These are phyloP conservation scores for Groenewaldozyma sp. DNA, from an alignment of 1,139 yeast species.

Conservation along the genomic window DNA sequence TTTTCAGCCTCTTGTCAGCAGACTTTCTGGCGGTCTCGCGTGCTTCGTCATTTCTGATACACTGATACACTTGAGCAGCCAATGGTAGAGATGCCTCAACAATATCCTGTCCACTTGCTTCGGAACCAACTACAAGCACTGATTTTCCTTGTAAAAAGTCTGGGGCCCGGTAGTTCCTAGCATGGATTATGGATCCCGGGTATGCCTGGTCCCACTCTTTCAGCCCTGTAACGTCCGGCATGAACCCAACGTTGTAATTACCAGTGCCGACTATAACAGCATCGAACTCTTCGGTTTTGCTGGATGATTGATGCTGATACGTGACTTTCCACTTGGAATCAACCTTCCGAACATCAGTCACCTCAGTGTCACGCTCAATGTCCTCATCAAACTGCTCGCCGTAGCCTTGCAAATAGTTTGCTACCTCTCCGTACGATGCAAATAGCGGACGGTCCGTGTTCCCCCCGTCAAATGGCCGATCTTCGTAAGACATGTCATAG, in stretches of 20 bases:
- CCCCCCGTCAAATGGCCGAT: slow-evolving; percentile 13
- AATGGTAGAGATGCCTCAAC: slow-evolving; percentile 33
- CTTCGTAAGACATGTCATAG: slow-evolving; percentile 43
- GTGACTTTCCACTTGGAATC: slow-evolving; percentile 36
- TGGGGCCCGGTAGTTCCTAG: slow-evolving; percentile 10
- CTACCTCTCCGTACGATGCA: slow-evolving; percentile 42
- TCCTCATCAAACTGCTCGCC: slow-evolving; percentile 32
- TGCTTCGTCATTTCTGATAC: slow-evolving; percentile 9
- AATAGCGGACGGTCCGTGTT: slow-evolving; percentile 35
- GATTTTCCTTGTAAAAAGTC: slow-evolving; percentile 9
- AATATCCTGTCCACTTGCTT: slow-evolving; percentile 23
- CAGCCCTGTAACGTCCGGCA: slow-evolving; percentile 49
- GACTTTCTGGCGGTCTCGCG: not conserved
- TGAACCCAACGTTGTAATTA: slow-evolving; percentile 45
- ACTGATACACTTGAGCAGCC: slow-evolving; percentile 8
- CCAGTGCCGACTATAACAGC: slow-evolving; percentile 53
- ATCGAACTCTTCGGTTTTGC: slow-evolving; percentile 31
- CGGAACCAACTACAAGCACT: slow-evolving; percentile 12
- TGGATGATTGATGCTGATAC: slow-evolving; percentile 6
- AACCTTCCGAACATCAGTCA: slow-evolving; percentile 27
- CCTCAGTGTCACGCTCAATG: slow-evolving; percentile 34
- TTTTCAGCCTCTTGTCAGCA: slow-evolving; percentile 1
- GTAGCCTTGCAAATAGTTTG: slow-evolving; percentile 39
- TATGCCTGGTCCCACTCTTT: slow-evolving; percentile 37
- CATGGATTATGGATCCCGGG: slow-evolving; percentile 37